Base-by-base conservation (phyloP, 345 rosid species). In the Aegle marmelos region DNA sequence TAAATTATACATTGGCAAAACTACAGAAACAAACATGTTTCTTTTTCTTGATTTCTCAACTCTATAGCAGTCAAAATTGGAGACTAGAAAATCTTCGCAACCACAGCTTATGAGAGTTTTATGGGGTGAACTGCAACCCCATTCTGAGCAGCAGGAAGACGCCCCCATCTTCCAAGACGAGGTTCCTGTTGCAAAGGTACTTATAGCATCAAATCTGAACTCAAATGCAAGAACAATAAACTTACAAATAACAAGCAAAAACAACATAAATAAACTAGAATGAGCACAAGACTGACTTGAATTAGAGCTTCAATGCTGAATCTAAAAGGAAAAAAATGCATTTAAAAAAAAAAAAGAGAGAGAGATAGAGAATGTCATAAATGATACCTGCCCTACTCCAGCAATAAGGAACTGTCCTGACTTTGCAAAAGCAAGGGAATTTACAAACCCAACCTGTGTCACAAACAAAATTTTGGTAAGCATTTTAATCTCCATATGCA, bases 111-210 rank as follows among this genome's bases (percentile, higher is more conserved):
- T 19, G 88, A 82, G 78, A 88, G 88, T 81, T 86, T 87, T 41
- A 97, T 77, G 48, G 85, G 85, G 64, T 91, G 99, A 72, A 97
- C 70, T n/a, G 89, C 87, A 16, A 97, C 97, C 3, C 99, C 98
- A 76, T 94, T 94, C 73, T 73, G 85, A 3, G 97, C 98, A 57
- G 83, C 77, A 3, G 89, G 82, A 75, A 78, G 54, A 37, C 77
- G 82, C 13, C 95, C 98, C 98, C 98, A 97, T 84, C 98, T 87
- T 82, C 99, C 99, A 9, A 97, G 88, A 22, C 98, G 92, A 2
- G 98, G 94, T 82, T 97, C 99, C 99, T 94, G 88, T 68, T 45
- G 68, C 64, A 76, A 6, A 13, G 9, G 74, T 70, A 77, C 70
- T 7, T 75, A 75, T 68, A 19, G 30, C 53, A 68, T 68, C 50